These are phyloP conservation scores for Naganishia antarctica DNA, from an alignment of 768 basidiomycete genomes.

Conservation along the genomic window DNA sequence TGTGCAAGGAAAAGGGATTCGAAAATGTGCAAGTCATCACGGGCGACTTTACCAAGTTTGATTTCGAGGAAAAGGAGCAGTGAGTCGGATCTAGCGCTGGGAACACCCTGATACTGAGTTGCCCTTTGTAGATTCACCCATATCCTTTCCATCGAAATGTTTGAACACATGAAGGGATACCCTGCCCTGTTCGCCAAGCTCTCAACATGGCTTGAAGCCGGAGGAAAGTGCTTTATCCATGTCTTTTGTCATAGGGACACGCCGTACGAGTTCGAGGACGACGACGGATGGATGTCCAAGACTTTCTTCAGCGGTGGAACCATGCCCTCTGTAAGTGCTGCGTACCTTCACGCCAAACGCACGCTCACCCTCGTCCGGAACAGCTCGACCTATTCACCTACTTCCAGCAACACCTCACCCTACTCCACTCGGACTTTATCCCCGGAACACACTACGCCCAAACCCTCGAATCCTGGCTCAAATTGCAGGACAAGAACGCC, in stretches of 20 bases:
- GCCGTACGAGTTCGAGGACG: conserved; percentile 66
- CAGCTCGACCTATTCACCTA: conserved; percentile 51
- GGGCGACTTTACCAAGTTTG: conserved; percentile 62
- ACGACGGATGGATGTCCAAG: conserved; percentile 69
- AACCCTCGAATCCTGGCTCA: conserved; percentile 65
- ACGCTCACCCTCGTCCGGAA: conserved; percentile 44
- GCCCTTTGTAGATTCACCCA: conserved; percentile 58
- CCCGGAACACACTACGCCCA: conserved; percentile 63
- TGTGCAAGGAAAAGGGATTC: conserved; percentile 55
- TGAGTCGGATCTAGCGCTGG: conserved; percentile 36
- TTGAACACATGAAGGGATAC: conserved; percentile 75
- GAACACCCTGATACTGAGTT: neutral
- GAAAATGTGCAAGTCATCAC: conserved; percentile 63
- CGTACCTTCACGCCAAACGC: neutral
- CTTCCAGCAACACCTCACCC: conserved; percentile 62
- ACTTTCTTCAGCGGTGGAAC: conserved; percentile 73
- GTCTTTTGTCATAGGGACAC: conserved; percentile 63
- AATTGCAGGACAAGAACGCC: conserved; percentile 57
- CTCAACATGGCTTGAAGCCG: conserved; percentile 61
- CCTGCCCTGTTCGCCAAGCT: conserved; percentile 60
- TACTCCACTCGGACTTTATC: conserved; percentile 61
- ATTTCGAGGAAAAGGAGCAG: conserved; percentile 57
- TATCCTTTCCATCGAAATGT: conserved; percentile 67
- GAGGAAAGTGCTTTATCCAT: conserved; percentile 62
- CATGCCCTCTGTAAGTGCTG: conserved; percentile 56